phyloP scores from a whole-genome alignment of 371 early-diverging fungal genomes.

The Apophysomyces variabilis region DNA sequence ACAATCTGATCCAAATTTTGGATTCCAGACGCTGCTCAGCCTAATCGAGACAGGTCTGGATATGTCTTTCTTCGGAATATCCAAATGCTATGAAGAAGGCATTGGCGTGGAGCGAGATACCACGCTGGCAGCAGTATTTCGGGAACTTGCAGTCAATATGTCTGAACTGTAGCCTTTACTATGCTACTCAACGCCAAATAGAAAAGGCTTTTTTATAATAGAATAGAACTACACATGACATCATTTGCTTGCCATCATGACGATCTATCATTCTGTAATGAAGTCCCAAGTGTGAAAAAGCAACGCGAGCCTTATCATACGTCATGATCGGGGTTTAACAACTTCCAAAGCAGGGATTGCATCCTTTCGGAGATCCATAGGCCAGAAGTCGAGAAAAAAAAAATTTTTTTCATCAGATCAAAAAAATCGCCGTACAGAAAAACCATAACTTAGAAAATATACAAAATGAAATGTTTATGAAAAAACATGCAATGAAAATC shows the following conservation, averaged over 20 bases:
- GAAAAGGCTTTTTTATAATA: no score
- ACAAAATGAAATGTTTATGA: conserved; percentile 10
- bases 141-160: not conserved
- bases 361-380: conserved; percentile 3
- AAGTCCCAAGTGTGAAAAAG: no score
- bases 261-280: no score
- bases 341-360: no score
- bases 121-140: conserved; percentile 10
- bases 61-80: conserved; percentile 20
- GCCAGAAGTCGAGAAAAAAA: not conserved
- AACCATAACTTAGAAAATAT: not conserved
- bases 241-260: no score
- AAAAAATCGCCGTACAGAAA: not conserved
- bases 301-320: not conserved
- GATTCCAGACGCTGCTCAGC: conserved; percentile 17
- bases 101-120: conserved; percentile 22
- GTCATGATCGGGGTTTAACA: no score
- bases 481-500: conserved; percentile 10
- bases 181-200: not conserved
- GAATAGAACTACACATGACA: no score
- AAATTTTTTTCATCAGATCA: not conserved
- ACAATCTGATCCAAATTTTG: conserved; percentile 15
- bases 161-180: not conserved
- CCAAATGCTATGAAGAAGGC: conserved; percentile 30
- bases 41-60: conserved; percentile 17